Percentiles rank a stretch among this genome's conserved stretches.
phyloP scores from a whole-genome alignment of 495 filamentous ascomycete species.

The Podospora anserina region DNA sequence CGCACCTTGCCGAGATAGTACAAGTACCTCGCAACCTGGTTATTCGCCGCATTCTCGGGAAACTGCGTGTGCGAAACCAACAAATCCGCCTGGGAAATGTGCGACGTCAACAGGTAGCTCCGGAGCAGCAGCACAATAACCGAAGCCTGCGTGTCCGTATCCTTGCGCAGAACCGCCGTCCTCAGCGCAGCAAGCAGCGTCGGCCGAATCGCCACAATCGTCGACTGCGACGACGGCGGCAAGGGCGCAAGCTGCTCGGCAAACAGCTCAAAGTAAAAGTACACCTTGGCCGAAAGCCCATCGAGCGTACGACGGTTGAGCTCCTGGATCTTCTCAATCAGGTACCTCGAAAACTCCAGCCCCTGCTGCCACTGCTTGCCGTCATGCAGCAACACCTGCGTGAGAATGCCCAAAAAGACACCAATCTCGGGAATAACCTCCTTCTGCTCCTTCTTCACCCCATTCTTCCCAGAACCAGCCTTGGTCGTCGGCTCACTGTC shows the following conservation, averaged over 20 bases:
- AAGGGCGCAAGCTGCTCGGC: constrained; percentile 82
- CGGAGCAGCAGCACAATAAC: constrained; percentile 92
- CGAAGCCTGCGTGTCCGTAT: constrained; percentile 91
- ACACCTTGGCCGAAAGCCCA: constrained; percentile 87
- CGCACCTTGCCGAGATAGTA: constrained; percentile 96
- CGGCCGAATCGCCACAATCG: constrained; percentile 80
- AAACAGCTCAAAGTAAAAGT: constrained; percentile 96
- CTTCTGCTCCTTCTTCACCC: constrained; percentile 58
- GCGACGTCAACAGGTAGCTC: constrained; percentile 92
- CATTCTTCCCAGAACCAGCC: constrained; percentile 42
- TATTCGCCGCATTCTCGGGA: constrained; percentile 88
- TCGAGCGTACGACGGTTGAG: constrained; percentile 93
- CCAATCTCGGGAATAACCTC: constrained; percentile 87
- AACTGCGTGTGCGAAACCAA: constrained; percentile 93
- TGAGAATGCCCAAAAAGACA: constrained; percentile 82
- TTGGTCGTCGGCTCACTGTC: constrained; percentile 55
- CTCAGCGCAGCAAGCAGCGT: constrained; percentile 82
- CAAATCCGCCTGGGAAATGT: constrained; percentile 94
- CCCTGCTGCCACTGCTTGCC: constrained; percentile 72
- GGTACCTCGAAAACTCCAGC: constrained; percentile 72
- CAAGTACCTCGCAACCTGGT: constrained; percentile 93
- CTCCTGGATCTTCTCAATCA: constrained; percentile 79
- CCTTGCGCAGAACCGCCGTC: constrained; percentile 91
- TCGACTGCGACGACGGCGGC: constrained; percentile 80
- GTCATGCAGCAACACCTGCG: constrained; percentile 88